These are phyloP conservation scores for Hortaea werneckii DNA, from an alignment of 2,329 filamentous ascomycete species.

Conservation along the genomic window DNA sequence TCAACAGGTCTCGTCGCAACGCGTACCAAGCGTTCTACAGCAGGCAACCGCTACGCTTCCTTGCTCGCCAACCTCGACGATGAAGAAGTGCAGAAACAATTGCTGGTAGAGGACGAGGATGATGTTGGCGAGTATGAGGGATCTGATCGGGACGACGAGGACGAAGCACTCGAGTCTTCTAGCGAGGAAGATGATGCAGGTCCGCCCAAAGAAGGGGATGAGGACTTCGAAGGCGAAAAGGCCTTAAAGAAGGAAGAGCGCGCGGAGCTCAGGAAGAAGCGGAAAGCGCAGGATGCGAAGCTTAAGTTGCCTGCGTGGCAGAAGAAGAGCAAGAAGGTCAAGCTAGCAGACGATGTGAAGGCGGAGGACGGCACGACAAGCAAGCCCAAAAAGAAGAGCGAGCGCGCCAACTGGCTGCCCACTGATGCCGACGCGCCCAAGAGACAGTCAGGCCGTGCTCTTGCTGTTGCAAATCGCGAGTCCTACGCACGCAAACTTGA, in stretches of 20 bases:
- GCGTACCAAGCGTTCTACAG: slow-evolving; percentile 66
- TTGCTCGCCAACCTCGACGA: slow-evolving; percentile 54
- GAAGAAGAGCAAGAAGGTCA: slow-evolving; percentile 62
- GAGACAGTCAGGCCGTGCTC: slow-evolving; percentile 51
- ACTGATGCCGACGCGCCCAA: slow-evolving; percentile 51
- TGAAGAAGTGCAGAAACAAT: slow-evolving; percentile 32
- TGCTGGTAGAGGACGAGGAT: slow-evolving; percentile 43
- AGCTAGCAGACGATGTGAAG: slow-evolving; percentile 33
- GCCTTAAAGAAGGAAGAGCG: slow-evolving; percentile 71
- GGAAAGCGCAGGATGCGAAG: slow-evolving; percentile 67
- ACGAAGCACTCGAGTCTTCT: slow-evolving; percentile 76
- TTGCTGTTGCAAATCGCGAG: slow-evolving; percentile 52
- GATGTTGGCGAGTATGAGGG: slow-evolving; percentile 31
- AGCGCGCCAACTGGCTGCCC: slow-evolving; percentile 60
- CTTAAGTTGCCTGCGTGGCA: slow-evolving; percentile 46
- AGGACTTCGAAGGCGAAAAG: slow-evolving; percentile 78
- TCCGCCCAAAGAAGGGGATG: slow-evolving; percentile 33
- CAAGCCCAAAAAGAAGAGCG: slow-evolving; percentile 55
- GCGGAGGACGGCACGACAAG: slow-evolving; percentile 14
- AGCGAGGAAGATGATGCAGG: slow-evolving; percentile 67
- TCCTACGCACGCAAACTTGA: slow-evolving; percentile 57
- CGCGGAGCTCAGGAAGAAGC: slow-evolving; percentile 64
- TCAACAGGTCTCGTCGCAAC: slow-evolving; percentile 54
- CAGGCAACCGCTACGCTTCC: slow-evolving; percentile 72
- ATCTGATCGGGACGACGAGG: slow-evolving; percentile 40